Conservation (phyloP, 257 asterid species). For the Penstemon newberryi region DNA sequence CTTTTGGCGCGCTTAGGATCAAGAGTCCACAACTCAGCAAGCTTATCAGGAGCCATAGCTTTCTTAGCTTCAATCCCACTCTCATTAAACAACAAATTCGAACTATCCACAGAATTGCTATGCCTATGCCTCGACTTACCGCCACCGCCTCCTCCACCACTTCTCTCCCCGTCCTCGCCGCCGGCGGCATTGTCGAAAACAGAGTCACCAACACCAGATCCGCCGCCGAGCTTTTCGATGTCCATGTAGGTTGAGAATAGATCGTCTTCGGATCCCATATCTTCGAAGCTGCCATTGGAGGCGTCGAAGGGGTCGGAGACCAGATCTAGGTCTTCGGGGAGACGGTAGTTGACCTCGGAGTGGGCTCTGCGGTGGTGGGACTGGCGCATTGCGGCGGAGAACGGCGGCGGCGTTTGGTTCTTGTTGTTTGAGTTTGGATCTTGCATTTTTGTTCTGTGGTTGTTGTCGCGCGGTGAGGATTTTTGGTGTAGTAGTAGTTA, state of each 20-base stretch:
- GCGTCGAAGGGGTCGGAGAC: slow-evolving; percentile 54
- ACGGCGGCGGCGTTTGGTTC: slow-evolving; percentile 45
- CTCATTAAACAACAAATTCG: slow-evolving; percentile 55
- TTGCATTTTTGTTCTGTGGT: slow-evolving; percentile 52
- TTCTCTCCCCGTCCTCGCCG: slow-evolving; percentile 29
- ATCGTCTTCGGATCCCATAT: slow-evolving; percentile 68
- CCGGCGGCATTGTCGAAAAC: slow-evolving; percentile 33
- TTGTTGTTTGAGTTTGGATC: slow-evolving; percentile 57
- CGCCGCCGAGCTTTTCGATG: slow-evolving; percentile 58
- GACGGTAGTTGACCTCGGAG: slow-evolving; percentile 80
- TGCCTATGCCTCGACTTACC: slow-evolving; percentile 55
- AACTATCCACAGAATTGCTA: slow-evolving; percentile 73
- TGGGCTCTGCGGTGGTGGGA: slow-evolving; percentile 92
- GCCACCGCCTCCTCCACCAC: slow-evolving; percentile 7
- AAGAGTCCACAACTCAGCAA: slow-evolving; percentile 89
- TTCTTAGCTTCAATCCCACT: slow-evolving; percentile 84
- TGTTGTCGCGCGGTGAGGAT: neutral
- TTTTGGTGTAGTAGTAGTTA: neutral
- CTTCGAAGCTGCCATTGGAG: slow-evolving; percentile 48
- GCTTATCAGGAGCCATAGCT: slow-evolving; percentile 97
- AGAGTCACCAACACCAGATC: slow-evolving; percentile 27
- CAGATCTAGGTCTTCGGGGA: slow-evolving; percentile 90
- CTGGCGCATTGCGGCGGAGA: slow-evolving; percentile 54
- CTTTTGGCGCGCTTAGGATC: slow-evolving; percentile 98
- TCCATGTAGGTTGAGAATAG: slow-evolving; percentile 65